A percentile compares a stretch with the other conserved stretches of the same genome.
phyloP scores from a whole-genome alignment of 768 basidiomycete species.

The Rhizopogon salebrosus region DNA sequence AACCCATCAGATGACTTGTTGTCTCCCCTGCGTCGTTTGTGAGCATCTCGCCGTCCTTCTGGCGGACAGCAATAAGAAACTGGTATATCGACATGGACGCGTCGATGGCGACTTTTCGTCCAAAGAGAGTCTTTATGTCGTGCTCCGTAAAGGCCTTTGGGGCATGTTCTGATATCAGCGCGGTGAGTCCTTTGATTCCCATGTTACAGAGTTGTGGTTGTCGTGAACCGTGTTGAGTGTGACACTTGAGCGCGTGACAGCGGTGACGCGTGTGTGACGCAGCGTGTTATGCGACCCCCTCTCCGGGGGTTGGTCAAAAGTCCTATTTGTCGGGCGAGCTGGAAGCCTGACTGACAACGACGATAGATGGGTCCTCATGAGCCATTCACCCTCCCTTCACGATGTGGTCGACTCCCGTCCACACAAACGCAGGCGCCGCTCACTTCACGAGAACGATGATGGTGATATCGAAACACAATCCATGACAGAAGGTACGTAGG shows the following conservation, averaged over 20 bases:
- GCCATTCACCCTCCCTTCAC: conserved; percentile 11
- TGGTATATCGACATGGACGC: conserved; percentile 97
- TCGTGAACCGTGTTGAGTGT: conserved; percentile 3
- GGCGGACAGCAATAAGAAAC: conserved; percentile 96
- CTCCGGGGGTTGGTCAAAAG: not conserved
- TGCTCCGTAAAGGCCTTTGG: conserved; percentile 84
- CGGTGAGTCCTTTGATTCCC: conserved; percentile 97
- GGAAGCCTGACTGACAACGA: too few relatives aligned
- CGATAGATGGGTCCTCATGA: conserved; percentile 21
- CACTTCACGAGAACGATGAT: conserved; percentile 5
- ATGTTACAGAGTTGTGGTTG: conserved; percentile 30
- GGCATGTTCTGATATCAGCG: conserved; percentile 83
- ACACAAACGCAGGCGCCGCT: conserved; percentile 8
- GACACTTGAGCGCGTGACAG: conserved; percentile 1
- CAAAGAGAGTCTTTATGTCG: conserved; percentile 96
- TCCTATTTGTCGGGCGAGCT: not conserved
- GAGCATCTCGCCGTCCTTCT: conserved; percentile 93
- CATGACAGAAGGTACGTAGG: conserved; percentile 15
- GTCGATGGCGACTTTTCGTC: conserved; percentile 97
- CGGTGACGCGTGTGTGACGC: conserved; percentile 3
- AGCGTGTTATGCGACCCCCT: not conserved
- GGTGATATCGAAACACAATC: conserved; percentile 9
- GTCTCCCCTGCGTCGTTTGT: conserved; percentile 98
- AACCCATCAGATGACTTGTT: conserved; percentile 97
- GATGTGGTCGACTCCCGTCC: conserved; percentile 10